Base-by-base conservation (phyloP, 257 asterid species). In the Plectranthus barbatus region DNA sequence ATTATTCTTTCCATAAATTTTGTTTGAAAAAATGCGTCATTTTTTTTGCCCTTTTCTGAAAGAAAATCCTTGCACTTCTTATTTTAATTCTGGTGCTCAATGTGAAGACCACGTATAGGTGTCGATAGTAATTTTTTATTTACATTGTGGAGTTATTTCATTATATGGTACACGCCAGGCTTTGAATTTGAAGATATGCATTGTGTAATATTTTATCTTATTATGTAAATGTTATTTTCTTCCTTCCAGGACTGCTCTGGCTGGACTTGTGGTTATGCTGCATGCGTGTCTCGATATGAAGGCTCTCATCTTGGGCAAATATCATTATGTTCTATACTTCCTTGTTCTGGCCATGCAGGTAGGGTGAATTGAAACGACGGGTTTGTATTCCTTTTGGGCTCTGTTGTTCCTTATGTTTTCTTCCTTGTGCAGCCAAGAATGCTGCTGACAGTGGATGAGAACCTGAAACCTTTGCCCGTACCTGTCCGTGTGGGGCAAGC, bases 401-500 rank as follows among this genome's bases (percentile, higher is more conserved):
- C 47, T 31, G 59, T 56, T 26, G 31, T 26, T 26, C 31, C 2
- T 26, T 26, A 1, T 51, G n/a, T 6, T 34, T 9, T 12, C 11
- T 41, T 33, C 18, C 23, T 6, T 48, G 47, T 64, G 29, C 85
- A 90, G 96, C 99, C 99, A 52, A 85, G 99, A 77, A 93, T 93
- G 99, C 39, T 93, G 62, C 51, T 93, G 81, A 93, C 97, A 0
- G 94, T 93, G 36, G 97, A 93, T 65, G 99, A 90, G 65, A 83
- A 87, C 71, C 80, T 90, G 65, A 90, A 93, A 58, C 95, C 97
- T 18, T 72, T 93, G 40, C 82, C 95, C 0, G 94, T 93, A 18
- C 94, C 97, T 7, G 97, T 93, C 9, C 95, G 97, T 6, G 99
- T 93, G 46, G 99, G 99, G 10, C 96, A 93, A 72, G 97, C 97